phyloP scores from a whole-genome alignment of 2,329 filamentous ascomycete species.

The Xylariaceae sp. region DNA sequence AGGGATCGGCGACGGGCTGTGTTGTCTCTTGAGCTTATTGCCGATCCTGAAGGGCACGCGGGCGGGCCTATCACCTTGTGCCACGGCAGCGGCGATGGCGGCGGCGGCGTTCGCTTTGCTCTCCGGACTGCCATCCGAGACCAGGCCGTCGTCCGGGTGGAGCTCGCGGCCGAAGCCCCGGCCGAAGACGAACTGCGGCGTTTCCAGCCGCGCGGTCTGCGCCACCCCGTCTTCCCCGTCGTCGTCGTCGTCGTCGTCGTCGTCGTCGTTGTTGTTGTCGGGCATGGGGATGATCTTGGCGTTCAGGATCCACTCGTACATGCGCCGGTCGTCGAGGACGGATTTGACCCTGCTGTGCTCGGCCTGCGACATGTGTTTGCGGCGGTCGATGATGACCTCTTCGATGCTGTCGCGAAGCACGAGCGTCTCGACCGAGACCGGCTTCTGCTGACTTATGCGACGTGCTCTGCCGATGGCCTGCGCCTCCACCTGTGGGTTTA shows the following conservation, averaged over 20 bases:
- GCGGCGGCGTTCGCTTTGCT: constrained; percentile 1
- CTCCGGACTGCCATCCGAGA: constrained; percentile 32
- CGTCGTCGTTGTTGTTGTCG: background rate
- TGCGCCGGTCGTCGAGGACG: constrained; percentile 59
- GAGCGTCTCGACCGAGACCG: constrained; percentile 83
- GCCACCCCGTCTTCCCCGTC: constrained; percentile 39
- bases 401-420: constrained; percentile 81
- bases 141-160: constrained; percentile 51
- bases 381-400: constrained; percentile 76
- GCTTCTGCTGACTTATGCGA: constrained; percentile 78
- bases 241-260: background rate
- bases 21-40: constrained; percentile 20
- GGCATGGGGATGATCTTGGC: constrained; percentile 46
- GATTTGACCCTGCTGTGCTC: constrained; percentile 60
- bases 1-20: constrained; percentile 6
- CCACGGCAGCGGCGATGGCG: background rate
- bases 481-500: constrained; percentile 81
- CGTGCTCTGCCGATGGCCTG: constrained; percentile 91
- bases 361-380: constrained; percentile 73
- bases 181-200: constrained; percentile 55
- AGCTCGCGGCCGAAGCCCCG: constrained; percentile 48
- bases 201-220: constrained; percentile 52
- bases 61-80: background rate
- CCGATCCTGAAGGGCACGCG: constrained; percentile 11
- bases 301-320: constrained; percentile 63